phyloP scores from a whole-genome alignment of 176 grass and related monocot genomes.

The Neostapfia colusana region DNA sequence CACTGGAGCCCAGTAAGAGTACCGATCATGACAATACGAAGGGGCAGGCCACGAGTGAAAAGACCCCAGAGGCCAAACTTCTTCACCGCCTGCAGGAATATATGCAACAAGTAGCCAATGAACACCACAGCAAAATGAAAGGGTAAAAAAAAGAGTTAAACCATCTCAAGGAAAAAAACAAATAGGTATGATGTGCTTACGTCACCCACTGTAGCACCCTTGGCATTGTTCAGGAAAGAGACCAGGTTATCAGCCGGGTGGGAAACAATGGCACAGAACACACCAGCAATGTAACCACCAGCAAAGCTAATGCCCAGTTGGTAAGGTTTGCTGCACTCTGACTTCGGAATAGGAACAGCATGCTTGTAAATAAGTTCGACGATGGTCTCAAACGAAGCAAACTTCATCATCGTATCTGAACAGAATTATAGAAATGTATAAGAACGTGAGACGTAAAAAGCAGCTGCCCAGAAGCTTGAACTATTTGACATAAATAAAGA shows the following conservation, averaged over 20 bases:
- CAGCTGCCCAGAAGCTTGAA: neutral
- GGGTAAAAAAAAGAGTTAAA: neutral
- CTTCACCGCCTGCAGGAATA: slow-evolving; percentile 52
- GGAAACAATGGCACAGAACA: slow-evolving; percentile 64
- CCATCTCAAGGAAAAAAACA: neutral
- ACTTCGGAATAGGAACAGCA: slow-evolving; percentile 57
- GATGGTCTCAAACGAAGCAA: slow-evolving; percentile 71
- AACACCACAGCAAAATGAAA: neutral
- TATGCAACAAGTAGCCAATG: neutral
- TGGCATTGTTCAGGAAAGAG: slow-evolving; percentile 78
- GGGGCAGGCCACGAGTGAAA: slow-evolving; percentile 67
- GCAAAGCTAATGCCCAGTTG: slow-evolving; percentile 64
- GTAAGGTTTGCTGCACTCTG: slow-evolving; percentile 52
- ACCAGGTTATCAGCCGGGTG: slow-evolving; percentile 70
- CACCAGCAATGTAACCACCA: slow-evolving; percentile 65
- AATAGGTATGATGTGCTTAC: slow-evolving; percentile 33
- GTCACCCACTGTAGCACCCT: slow-evolving; percentile 69
- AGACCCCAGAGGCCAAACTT: slow-evolving; percentile 61
- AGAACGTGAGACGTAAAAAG: slow-evolving; percentile 7
- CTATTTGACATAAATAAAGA: neutral
- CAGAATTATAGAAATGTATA: neutral
- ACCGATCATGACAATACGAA: slow-evolving; percentile 87
- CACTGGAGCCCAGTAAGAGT: slow-evolving; percentile 70
- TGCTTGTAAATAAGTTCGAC: slow-evolving; percentile 69
- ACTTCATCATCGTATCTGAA: slow-evolving; percentile 77